Percentiles rank a stretch among this genome's conserved stretches.
Evolutionary conservation across 225 moss, liverwort and hornwort genomes (phyloP).

Genomic region (Takakia lepidozioides): DNA sequence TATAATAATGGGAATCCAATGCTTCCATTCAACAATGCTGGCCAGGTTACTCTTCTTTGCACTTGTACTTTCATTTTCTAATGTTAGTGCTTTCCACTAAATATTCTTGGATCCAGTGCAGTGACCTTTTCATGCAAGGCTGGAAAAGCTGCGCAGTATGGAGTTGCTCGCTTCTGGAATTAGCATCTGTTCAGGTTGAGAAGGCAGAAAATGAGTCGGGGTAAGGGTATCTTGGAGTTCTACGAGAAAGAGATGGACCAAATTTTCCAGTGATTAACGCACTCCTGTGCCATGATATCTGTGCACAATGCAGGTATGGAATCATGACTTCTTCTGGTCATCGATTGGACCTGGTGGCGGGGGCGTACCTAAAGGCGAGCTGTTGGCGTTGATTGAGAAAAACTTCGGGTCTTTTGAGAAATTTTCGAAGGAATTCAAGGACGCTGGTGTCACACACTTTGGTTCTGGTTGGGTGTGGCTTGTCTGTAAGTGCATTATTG

Average conservation of each 20-base stretch:
- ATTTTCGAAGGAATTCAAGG: constrained; percentile 61
- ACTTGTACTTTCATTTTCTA: no score
- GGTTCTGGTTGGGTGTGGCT: constrained; percentile 99
- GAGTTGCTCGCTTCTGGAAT: no score
- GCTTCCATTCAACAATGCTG: constrained; percentile 80
- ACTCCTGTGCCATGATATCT: no score
- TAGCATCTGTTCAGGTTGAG: no score
- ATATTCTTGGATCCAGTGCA: no score
- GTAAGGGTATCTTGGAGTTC: no score
- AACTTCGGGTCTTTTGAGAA: constrained; percentile 65
- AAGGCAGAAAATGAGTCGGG: no score
- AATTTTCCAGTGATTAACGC: no score
- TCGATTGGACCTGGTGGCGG: constrained; percentile 69
- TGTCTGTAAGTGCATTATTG: constrained; percentile 36
- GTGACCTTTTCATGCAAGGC: no score
- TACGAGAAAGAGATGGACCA: no score
- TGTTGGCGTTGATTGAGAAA: constrained; percentile 52
- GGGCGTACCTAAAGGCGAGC: constrained; percentile 51
- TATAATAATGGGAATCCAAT: constrained; percentile 94
- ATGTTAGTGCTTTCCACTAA: no score
- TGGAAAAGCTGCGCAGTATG: no score
- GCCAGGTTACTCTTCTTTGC: constrained; percentile 31
- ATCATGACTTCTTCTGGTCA: constrained; percentile 91
- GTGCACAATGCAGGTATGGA: constrained; percentile 78
- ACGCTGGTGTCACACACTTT: constrained; percentile 62